These are phyloP conservation scores for Vitis rotundifolia DNA, from an alignment of 164 flowering plant species.

Conservation along the genomic window DNA sequence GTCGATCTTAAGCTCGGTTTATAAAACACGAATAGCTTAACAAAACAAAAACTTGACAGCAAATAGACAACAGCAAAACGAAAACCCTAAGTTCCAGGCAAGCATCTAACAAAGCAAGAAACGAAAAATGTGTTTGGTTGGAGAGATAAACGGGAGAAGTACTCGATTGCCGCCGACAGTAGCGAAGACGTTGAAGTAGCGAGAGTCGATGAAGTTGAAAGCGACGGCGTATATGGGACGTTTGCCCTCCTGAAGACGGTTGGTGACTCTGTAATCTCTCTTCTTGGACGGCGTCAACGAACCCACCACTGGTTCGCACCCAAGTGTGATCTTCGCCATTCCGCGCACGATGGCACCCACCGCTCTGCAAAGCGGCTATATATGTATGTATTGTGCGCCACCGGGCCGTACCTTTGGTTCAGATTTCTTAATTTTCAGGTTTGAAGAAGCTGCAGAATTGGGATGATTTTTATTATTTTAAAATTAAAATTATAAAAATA, in stretches of 20 bases:
- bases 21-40: too few species aligned
- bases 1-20: too few species aligned
- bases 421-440: too few species aligned
- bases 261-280: slow-evolving; percentile 80
- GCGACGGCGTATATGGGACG: slow-evolving; percentile 87
- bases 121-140: not conserved
- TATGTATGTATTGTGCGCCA: too few species aligned
- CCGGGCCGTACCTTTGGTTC: too few species aligned
- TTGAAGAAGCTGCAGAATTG: too few species aligned
- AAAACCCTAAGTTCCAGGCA: too few species aligned
- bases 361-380: too few species aligned
- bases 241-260: slow-evolving; percentile 86
- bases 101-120: not conserved
- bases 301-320: slow-evolving; percentile 80
- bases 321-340: slow-evolving; percentile 60
- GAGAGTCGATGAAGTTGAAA: slow-evolving; percentile 93
- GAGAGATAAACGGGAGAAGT: not conserved
- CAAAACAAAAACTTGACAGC: too few species aligned
- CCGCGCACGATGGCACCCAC: not conserved
- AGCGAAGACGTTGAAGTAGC: slow-evolving; percentile 86
- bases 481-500: too few species aligned
- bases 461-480: too few species aligned
- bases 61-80: too few species aligned
- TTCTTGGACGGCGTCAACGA: slow-evolving; percentile 63
- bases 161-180: slow-evolving; percentile 93